Evolutionary conservation across 1,284 basidiomycete species (phyloP).

Genomic region (Earliella scabrosa): DNA sequence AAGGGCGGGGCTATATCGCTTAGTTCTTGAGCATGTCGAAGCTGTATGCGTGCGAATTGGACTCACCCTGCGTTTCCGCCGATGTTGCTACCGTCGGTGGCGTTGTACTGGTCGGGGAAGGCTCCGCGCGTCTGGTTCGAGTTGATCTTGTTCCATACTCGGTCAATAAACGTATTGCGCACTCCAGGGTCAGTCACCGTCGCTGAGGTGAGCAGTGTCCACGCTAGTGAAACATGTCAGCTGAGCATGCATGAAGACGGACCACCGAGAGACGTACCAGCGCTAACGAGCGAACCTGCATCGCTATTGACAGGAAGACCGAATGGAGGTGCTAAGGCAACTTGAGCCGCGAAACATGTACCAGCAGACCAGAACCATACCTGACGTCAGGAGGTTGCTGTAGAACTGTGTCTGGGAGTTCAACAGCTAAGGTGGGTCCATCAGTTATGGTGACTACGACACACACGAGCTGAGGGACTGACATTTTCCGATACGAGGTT

Average conservation of each 20-base stretch:
- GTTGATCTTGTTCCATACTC: conserved; percentile 26
- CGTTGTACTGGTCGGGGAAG: conserved; percentile 27
- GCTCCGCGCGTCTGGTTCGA: conserved; percentile 24
- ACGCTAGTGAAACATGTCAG: conserved; percentile 17
- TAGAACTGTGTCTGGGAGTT: conserved; percentile 14
- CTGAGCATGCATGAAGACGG: not conserved
- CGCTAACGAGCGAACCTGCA: conserved; percentile 13
- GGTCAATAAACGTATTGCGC: conserved; percentile 25
- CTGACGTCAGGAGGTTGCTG: conserved; percentile 2
- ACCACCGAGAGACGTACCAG: conserved; percentile 2
- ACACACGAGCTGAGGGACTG: not conserved
- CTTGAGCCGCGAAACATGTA: not conserved
- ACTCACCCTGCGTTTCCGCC: conserved; percentile 25
- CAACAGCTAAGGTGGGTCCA: not conserved
- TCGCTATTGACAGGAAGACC: conserved; percentile 26
- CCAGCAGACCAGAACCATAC: not conserved
- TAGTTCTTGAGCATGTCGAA: too few relatives aligned
- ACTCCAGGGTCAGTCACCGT: conserved; percentile 23
- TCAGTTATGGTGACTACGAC: too few relatives aligned
- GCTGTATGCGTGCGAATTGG: too few relatives aligned
- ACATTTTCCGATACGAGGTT: conserved; percentile 27
- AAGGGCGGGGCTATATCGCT: conserved; percentile 26
- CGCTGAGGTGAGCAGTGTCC: conserved; percentile 31
- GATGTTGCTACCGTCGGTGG: conserved; percentile 7
- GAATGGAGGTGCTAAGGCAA: conserved; percentile 2